Conservation (phyloP, 1,284 basidiomycete genomes). For the Sparassis latifolia region DNA sequence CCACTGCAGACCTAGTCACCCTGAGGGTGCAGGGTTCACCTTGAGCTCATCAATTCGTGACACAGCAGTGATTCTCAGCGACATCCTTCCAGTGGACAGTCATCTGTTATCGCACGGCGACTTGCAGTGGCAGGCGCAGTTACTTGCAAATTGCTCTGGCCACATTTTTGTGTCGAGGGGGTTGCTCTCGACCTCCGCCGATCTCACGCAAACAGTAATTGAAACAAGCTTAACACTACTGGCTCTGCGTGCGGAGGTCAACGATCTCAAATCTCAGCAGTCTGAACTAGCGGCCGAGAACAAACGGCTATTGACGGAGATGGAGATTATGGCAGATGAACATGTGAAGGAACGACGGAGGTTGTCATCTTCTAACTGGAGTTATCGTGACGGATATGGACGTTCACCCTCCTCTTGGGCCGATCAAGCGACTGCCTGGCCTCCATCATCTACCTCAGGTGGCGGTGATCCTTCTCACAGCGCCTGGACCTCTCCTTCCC, state of each 20-base stretch:
- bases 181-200: slow-evolving; percentile 10
- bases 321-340: background rate
- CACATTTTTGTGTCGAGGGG: slow-evolving; percentile 40
- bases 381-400: no score
- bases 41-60: slow-evolving; percentile 36
- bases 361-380: no score
- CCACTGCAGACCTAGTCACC: slow-evolving; percentile 49
- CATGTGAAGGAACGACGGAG: no score
- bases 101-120: slow-evolving; percentile 33
- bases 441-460: no score
- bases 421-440: no score
- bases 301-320: slow-evolving; percentile 17
- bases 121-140: slow-evolving; percentile 57
- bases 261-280: slow-evolving; percentile 29
- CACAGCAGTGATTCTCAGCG: slow-evolving; percentile 38
- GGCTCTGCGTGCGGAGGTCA: slow-evolving; percentile 33
- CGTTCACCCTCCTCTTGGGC: no score
- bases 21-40: slow-evolving; percentile 49
- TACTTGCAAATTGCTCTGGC: slow-evolving; percentile 51
- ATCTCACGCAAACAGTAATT: slow-evolving; percentile 31
- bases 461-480: no score
- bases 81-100: slow-evolving; percentile 44
- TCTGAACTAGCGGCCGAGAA: slow-evolving; percentile 27
- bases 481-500: no score
- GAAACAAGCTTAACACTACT: slow-evolving; percentile 44